phyloP scores from a whole-genome alignment of 1,139 yeast species.

The Pichia sorboxylosa region DNA sequence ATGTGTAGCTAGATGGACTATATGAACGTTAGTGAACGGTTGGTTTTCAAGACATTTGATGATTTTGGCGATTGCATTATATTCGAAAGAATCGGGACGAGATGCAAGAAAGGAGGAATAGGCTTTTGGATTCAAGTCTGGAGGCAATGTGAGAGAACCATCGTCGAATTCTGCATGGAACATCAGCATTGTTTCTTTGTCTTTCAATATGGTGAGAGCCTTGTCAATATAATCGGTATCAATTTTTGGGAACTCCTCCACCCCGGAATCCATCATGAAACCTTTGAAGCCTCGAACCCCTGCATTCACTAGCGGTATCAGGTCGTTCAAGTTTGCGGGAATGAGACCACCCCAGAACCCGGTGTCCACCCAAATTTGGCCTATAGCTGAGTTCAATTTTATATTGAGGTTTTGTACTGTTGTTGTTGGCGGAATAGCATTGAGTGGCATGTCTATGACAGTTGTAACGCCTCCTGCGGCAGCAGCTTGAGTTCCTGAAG shows the following conservation, averaged over 20 bases:
- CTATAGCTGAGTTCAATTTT: constrained; percentile 67
- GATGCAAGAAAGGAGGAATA: constrained; percentile 71
- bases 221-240: constrained; percentile 45
- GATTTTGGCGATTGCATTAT: constrained; percentile 66
- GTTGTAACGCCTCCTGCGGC: constrained; percentile 95
- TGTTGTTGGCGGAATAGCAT: constrained; percentile 93
- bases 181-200: constrained; percentile 62
- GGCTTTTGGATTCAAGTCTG: constrained; percentile 44
- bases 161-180: constrained; percentile 85
- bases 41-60: constrained; percentile 46
- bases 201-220: constrained; percentile 55
- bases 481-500: constrained; percentile 84
- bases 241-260: constrained; percentile 85
- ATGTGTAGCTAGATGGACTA: constrained; percentile 81
- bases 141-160: constrained; percentile 2
- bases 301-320: constrained; percentile 62
- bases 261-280: constrained; percentile 84
- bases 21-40: constrained; percentile 68
- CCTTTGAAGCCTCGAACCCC: constrained; percentile 93
- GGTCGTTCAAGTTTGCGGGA: constrained; percentile 60
- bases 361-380: constrained; percentile 84
- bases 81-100: constrained; percentile 80
- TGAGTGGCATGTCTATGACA: constrained; percentile 90
- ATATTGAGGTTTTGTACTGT: constrained; percentile 62
- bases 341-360: constrained; percentile 95